Evolutionary conservation across 371 early-diverging fungal genomes (phyloP), one percentile per base, ranked within the genome.

Genomic region (Scutellospora calospora): DNA sequence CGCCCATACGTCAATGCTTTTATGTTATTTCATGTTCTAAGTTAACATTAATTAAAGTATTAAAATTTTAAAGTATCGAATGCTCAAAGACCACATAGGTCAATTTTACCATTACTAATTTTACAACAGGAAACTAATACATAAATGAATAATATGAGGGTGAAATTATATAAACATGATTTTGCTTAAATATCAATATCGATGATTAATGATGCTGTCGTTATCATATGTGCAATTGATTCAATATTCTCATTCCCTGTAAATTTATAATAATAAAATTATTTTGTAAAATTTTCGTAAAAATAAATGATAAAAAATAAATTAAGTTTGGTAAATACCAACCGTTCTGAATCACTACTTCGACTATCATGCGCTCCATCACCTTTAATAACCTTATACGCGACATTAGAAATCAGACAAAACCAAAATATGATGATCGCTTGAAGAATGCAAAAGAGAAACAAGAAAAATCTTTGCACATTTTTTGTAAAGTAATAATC

Each of bases 401-500:
- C 89, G 16, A 97, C 89, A 29, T 86, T 85, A 45, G 92, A 77
- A 79, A 97, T 94, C 87, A 95, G 87, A 22, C 83, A 84, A 79
- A 95, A 89, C 97, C 97, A 97, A 74, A 93, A 94, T 31, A 94
- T 69, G 72, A 94, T 87, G 55, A 97, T 85, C 2, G 85, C 63
- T 82, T 95, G 91, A 51, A 97, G 88, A 0, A 85, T 75, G 20
- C 84, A 76, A 38, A 97, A 88, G 38, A 95, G 81, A 6, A 84
- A 65, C 20, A 90, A 77, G 82, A 94, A 95, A 25, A 89, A 82
- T 31, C 82, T 85, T 79, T 90, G 88, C 12, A 90, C 87, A 5
- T 82, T 81, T 0, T 84, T 83, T 38, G 90, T 90, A 75, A 89
- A 92, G 74, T 87, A 94, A 65, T 89, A 83, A 16, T 91, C 93